Percentiles rank a stretch among this genome's conserved stretches.
These are phyloP conservation scores for Cyanidium caldarium DNA, from an alignment of 23 red algal species.

Conservation along the genomic window DNA sequence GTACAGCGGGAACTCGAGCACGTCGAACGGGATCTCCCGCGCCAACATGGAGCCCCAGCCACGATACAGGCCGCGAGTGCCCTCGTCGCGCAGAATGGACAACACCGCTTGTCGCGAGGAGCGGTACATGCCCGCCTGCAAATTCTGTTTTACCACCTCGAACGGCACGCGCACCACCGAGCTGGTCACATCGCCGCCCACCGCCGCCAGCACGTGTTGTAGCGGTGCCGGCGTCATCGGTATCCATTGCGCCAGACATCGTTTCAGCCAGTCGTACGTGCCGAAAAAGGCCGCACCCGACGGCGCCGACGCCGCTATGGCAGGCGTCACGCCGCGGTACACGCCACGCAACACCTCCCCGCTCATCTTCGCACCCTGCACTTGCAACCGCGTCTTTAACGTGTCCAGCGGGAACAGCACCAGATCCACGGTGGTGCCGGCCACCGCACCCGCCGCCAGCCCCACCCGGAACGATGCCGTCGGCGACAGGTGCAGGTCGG, in stretches of 20 bases:
- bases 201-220: slow-evolving; percentile 45
- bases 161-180: slow-evolving; percentile 75
- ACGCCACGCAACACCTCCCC: slow-evolving; percentile 44
- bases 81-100: slow-evolving; percentile 30
- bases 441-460: slow-evolving; percentile 56
- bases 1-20: slow-evolving; percentile 88
- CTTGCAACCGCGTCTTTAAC: slow-evolving; percentile 81
- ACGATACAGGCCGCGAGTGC: slow-evolving; percentile 54
- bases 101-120: slow-evolving; percentile 33
- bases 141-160: slow-evolving; percentile 85
- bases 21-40: slow-evolving; percentile 92
- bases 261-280: slow-evolving; percentile 71
- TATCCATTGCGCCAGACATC: slow-evolving; percentile 13
- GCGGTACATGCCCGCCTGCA: slow-evolving; percentile 69
- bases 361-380: background rate
- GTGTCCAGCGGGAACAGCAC: slow-evolving; percentile 93
- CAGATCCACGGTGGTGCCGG: slow-evolving; percentile 69
- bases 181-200: slow-evolving; percentile 54
- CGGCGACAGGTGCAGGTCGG: background rate
- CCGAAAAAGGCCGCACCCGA: slow-evolving; percentile 88
- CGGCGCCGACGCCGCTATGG: slow-evolving; percentile 78
- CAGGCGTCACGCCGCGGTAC: slow-evolving; percentile 68
- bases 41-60: slow-evolving; percentile 65
- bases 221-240: slow-evolving; percentile 10
- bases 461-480: slow-evolving; percentile 19